A percentile compares a stretch with the other conserved stretches of the same genome.
Evolutionary conservation across 371 early-diverging fungal genomes (phyloP).

Genomic region (Mucor racemosus): DNA sequence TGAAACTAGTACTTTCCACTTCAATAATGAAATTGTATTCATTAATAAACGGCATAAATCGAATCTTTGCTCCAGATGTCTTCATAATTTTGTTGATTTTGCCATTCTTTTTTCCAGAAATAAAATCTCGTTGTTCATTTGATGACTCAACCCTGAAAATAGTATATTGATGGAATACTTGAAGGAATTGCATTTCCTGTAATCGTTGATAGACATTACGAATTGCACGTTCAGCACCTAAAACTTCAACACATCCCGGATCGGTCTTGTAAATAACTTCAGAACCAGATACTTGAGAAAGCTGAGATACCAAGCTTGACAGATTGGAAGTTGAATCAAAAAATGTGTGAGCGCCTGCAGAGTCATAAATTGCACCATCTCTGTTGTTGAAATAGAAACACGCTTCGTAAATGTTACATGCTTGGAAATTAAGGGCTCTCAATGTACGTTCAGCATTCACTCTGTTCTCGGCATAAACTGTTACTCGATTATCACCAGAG

Average conservation of each 20-base stretch:
- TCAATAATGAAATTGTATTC: slow-evolving; percentile 82
- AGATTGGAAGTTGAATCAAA: slow-evolving; percentile 44
- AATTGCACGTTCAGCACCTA: slow-evolving; percentile 66
- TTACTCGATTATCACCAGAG: slow-evolving; percentile 54
- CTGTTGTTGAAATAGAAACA: slow-evolving; percentile 56
- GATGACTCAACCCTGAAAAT: slow-evolving; percentile 71
- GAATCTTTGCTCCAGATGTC: slow-evolving; percentile 64
- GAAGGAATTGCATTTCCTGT: slow-evolving; percentile 51
- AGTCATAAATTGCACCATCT: slow-evolving; percentile 37
- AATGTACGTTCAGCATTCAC: slow-evolving; percentile 76
- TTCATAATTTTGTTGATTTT: slow-evolving; percentile 90
- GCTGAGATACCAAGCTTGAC: slow-evolving; percentile 47
- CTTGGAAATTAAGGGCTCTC: slow-evolving; percentile 65
- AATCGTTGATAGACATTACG: slow-evolving; percentile 63
- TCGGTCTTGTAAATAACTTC: slow-evolving; percentile 59
- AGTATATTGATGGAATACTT: slow-evolving; percentile 30
- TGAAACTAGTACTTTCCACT: slow-evolving; percentile 61
- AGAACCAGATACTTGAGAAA: slow-evolving; percentile 63
- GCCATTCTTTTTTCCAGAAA: slow-evolving; percentile 94
- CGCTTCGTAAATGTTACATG: slow-evolving; percentile 65
- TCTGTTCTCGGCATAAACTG: slow-evolving; percentile 68
- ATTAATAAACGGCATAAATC: slow-evolving; percentile 60
- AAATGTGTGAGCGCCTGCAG: slow-evolving; percentile 31
- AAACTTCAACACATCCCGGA: slow-evolving; percentile 63
- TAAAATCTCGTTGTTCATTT: slow-evolving; percentile 88